A percentile compares a stretch with the other conserved stretches of the same genome.
Conservation (phyloP, 495 filamentous ascomycete species). For the Cryomyces minteri region DNA sequence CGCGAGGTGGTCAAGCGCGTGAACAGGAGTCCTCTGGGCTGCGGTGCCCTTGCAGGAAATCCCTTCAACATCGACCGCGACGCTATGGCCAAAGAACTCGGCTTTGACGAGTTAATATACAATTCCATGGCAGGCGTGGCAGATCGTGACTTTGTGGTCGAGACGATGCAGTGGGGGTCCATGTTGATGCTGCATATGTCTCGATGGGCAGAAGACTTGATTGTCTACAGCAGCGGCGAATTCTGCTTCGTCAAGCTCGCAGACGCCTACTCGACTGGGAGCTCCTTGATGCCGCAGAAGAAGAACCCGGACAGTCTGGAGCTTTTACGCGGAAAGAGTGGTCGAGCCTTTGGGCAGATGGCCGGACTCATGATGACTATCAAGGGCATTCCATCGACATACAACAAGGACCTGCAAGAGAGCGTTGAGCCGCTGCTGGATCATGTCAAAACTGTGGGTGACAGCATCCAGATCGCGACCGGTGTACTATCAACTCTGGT, state of each 20-base stretch:
- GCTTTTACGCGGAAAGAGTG: conserved; percentile 73
- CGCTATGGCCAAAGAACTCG: conserved; percentile 72
- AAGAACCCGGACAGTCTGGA: conserved; percentile 70
- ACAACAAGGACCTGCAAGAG: conserved; percentile 94
- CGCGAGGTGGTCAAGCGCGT: conserved; percentile 56
- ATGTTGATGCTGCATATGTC: conserved; percentile 77
- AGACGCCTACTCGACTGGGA: conserved; percentile 74
- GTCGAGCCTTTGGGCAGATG: conserved; percentile 76
- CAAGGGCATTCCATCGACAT: conserved; percentile 78
- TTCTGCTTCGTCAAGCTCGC: conserved; percentile 71
- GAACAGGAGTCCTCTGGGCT: conserved; percentile 64
- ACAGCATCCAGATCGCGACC: conserved; percentile 75
- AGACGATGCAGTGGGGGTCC: conserved; percentile 78
- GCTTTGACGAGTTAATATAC: conserved; percentile 63
- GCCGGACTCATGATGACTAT: conserved; percentile 72
- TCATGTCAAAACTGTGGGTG: conserved; percentile 67
- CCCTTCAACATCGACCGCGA: conserved; percentile 81
- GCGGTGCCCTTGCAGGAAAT: conserved; percentile 82
- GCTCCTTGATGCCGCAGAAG: conserved; percentile 86
- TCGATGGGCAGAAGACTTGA: conserved; percentile 76
- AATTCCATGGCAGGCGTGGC: conserved; percentile 74
- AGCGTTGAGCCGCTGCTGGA: conserved; percentile 76
- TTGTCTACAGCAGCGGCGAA: conserved; percentile 69
- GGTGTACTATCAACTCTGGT: conserved; percentile 51
- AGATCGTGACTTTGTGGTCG: conserved; percentile 79